These are phyloP conservation scores for Akanthomyces muscarius DNA, from an alignment of 2,329 filamentous ascomycete species.

Conservation along the genomic window DNA sequence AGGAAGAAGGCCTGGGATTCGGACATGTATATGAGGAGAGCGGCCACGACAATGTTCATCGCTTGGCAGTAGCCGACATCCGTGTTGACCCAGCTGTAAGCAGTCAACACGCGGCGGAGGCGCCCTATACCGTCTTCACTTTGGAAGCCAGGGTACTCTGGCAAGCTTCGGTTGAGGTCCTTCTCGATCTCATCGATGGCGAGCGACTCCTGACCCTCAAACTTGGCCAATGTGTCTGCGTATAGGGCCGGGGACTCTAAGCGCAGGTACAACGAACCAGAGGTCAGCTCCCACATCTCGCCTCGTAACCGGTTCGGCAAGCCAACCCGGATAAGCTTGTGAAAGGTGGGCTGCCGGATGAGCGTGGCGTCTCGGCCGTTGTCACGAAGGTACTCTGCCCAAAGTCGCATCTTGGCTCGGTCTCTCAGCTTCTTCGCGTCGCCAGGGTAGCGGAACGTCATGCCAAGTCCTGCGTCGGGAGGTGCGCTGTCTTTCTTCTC, in stretches of 20 bases:
- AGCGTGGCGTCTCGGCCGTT: constrained; percentile 91
- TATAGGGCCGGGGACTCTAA: constrained; percentile 83
- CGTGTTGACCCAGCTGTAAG: constrained; percentile 94
- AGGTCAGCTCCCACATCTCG: constrained; percentile 94
- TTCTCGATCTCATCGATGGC: constrained; percentile 99
- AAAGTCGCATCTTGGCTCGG: constrained; percentile 93
- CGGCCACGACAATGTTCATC: constrained; percentile 99
- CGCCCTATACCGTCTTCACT: constrained; percentile 91
- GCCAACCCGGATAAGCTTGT: constrained; percentile 94
- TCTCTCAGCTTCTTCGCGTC: constrained; percentile 92
- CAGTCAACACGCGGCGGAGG: constrained; percentile 84
- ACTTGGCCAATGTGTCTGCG: constrained; percentile 77
- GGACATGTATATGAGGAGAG: constrained; percentile 97
- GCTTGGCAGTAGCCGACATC: constrained; percentile 98
- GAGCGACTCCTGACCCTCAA: constrained; percentile 79
- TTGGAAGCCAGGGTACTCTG: constrained; percentile 96
- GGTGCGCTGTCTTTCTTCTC: constrained; percentile 52
- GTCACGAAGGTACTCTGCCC: constrained; percentile 93
- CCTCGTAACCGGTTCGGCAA: constrained; percentile 88
- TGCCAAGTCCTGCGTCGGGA: constrained; percentile 90
- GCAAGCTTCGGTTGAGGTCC: constrained; percentile 90
- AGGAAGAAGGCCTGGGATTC: constrained; percentile 94
- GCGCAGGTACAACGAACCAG: constrained; percentile 83
- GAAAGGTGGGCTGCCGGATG: constrained; percentile 92
- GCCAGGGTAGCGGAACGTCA: constrained; percentile 90